These are phyloP conservation scores for Limonium bicolor DNA, from an alignment of 148 eudicot species.

Conservation along the genomic window DNA sequence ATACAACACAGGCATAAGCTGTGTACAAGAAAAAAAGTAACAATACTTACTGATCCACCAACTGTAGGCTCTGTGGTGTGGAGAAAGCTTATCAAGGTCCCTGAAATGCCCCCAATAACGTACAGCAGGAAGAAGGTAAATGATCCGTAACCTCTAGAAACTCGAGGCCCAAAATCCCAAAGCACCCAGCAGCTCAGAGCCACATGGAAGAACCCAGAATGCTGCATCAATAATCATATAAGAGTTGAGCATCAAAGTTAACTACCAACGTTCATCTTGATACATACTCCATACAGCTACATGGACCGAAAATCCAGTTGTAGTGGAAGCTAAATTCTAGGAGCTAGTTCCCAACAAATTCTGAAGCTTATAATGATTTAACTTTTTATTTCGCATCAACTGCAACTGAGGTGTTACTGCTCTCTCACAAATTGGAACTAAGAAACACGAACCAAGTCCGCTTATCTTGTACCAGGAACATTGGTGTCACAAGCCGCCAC, in stretches of 20 bases:
- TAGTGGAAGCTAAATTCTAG: no score
- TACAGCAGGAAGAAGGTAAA: conserved; percentile 64
- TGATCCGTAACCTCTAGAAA: conserved; percentile 51
- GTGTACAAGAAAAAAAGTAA: not conserved
- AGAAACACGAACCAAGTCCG: conserved; percentile 53
- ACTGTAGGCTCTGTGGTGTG: conserved; percentile 75
- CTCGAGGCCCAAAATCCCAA: conserved; percentile 51
- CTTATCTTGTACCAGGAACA: conserved; percentile 95
- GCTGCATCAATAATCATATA: no score
- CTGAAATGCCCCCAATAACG: conserved; percentile 70
- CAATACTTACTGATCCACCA: conserved; percentile 63
- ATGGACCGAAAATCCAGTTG: no score
- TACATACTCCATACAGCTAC: no score
- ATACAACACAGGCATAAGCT: no score
- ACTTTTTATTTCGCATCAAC: no score
- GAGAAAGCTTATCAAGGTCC: conserved; percentile 66
- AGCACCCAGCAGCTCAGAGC: conserved; percentile 59
- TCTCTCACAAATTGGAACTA: no score
- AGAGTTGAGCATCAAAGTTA: no score
- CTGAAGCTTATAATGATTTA: no score
- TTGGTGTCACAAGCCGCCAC: conserved; percentile 94
- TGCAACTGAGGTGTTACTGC: no score
- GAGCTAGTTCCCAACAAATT: no score
- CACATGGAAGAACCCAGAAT: conserved; percentile 49
- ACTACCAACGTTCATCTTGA: no score